Base-by-base conservation (phyloP, 2,329 filamentous ascomycete genomes). In the Colletotrichum cuscutae region DNA sequence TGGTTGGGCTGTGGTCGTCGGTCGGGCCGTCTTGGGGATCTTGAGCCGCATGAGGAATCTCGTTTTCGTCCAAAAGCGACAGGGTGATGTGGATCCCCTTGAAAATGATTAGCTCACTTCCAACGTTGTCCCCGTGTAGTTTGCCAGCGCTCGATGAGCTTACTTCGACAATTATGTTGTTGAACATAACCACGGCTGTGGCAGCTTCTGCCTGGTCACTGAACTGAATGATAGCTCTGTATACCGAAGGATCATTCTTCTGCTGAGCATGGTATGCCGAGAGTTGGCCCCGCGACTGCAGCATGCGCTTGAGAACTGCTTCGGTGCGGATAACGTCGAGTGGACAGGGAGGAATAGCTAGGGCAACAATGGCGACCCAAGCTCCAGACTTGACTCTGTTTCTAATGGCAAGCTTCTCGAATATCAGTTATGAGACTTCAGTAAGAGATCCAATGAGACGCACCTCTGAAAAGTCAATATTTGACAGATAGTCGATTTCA, bases 391-490 rank as follows among this genome's bases (percentile, higher is more conserved):
- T 68, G 35, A 49, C 5, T n/a, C 12, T 32, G 24, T 19, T 65
- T 15, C 8, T 74, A 71, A 26, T 60, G 7, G 15, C 12, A 22
- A 32, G 49, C 69, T 69, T 12, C 15, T 76, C 71, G 77, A 74
- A 35, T 24, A 11, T 32, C 24, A 53, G 24, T 12, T 35, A 61
- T 9, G 57, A 15, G 11, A 46, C 7, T 7, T 30, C 12, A 28
- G 15, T 19, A 6, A 19, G 6, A 26, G 19, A 42, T 11, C 73
- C 76, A 4, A 19, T 1, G 4, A 24, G 30, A 9, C 28, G 15
- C 75, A 85, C 84, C 74, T 84, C 80, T 12, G 81, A 79, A 78
- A 87, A 87, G 22, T 88, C 84, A 32, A 80, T 81, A 2, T 85
- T 82, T 9, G 81, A 80, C 32, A 90, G 80, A 62, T 85, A 85